phyloP scores from a whole-genome alignment of 371 early-diverging fungal species.

The Thermomucor indicae-seudaticae region DNA sequence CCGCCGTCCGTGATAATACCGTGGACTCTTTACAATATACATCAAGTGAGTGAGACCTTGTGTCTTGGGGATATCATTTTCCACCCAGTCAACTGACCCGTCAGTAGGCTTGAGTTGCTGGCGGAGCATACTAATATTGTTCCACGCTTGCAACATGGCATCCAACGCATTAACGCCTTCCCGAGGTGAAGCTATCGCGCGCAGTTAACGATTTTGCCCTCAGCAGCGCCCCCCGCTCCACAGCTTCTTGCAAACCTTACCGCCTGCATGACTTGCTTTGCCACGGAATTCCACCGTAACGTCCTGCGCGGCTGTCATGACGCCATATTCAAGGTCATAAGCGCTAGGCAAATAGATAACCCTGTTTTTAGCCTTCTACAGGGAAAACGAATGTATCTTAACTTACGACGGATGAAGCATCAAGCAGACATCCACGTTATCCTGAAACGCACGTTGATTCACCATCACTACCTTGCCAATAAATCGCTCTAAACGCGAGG shows the following conservation, averaged over 20 bases:
- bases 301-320: conserved; percentile 39
- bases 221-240: no score
- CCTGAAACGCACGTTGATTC: conserved; percentile 62
- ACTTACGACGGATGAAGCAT: conserved; percentile 75
- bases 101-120: conserved; percentile 67
- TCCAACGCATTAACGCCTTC: conserved; percentile 75
- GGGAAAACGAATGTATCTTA: background rate
- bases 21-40: conserved; percentile 47
- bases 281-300: conserved; percentile 63
- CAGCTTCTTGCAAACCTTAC: no score
- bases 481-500: conserved; percentile 35
- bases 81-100: no score
- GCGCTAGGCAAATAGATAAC: conserved; percentile 9
- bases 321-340: conserved; percentile 26
- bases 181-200: conserved; percentile 52
- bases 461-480: conserved; percentile 75
- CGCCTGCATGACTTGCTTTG: conserved; percentile 57
- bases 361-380: no score
- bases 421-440: conserved; percentile 61
- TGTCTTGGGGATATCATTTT: background rate
- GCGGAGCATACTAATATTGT: conserved; percentile 61
- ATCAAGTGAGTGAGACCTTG: background rate
- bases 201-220: conserved; percentile 37
- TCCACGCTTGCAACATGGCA: conserved; percentile 60
- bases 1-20: conserved; percentile 73